Evolutionary conservation across 306 rosid genomes (phyloP).

Genomic region (Luffa acutangula): DNA sequence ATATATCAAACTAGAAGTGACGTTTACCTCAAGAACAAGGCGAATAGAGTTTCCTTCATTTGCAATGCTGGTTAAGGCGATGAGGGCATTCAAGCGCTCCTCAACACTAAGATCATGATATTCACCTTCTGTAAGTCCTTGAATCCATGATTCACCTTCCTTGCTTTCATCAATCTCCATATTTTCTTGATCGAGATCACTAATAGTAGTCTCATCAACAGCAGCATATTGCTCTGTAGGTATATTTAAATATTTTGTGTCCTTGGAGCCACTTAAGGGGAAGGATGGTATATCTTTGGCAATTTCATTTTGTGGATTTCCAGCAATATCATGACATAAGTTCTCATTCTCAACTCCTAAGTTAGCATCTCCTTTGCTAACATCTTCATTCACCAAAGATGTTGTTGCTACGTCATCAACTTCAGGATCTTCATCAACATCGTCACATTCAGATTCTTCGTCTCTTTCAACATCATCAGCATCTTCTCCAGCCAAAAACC

Average conservation of each 20-base stretch:
- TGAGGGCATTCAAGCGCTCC: conserved; percentile 89
- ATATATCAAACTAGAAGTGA: neutral
- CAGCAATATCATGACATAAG: conserved; percentile 27
- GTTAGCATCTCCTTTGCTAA: conserved; percentile 40
- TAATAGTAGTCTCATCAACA: conserved; percentile 24
- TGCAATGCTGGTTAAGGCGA: conserved; percentile 74
- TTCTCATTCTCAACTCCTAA: conserved; percentile 46
- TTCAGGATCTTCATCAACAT: conserved; percentile 93
- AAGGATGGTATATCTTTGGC: conserved; percentile 37
- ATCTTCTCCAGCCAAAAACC: conserved; percentile 78
- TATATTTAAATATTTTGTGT: conserved; percentile 29
- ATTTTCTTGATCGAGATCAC: conserved; percentile 49
- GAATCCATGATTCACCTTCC: conserved; percentile 96
- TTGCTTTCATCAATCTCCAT: conserved; percentile 98
- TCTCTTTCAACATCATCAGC: conserved; percentile 88
- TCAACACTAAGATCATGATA: conserved; percentile 88
- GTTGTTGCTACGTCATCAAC: conserved; percentile 67
- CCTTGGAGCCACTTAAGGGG: conserved; percentile 48
- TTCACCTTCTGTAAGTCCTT: conserved; percentile 91
- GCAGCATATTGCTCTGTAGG: conserved; percentile 26
- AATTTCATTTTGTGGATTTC: conserved; percentile 37
- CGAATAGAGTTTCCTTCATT: conserved; percentile 98
- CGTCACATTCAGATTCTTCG: conserved; percentile 92
- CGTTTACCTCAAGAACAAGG: conserved; percentile 76
- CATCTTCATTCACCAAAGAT: conserved; percentile 30